Conservation (phyloP, 805 yeast genomes). For the Barnettozyma californica region DNA sequence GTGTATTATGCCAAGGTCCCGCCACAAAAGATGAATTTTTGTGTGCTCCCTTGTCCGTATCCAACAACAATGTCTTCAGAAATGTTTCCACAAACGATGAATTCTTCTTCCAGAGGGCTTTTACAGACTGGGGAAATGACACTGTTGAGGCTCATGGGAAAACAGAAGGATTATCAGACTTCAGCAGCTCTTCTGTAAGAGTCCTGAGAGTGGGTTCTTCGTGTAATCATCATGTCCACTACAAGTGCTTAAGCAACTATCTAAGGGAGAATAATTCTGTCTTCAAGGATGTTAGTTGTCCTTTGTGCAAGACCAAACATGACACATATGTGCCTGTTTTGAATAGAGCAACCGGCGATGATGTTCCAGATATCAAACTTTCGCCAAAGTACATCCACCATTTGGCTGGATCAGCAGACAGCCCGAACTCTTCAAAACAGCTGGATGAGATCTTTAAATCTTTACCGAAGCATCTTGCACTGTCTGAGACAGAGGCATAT, state of each 20-base stretch:
- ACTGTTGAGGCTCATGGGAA: conserved; percentile 18
- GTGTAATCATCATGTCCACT: conserved; percentile 94
- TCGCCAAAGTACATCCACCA: not conserved
- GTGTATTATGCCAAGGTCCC: conserved; percentile 57
- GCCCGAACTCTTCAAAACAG: not conserved
- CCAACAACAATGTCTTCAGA: conserved; percentile 28
- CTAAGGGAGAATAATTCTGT: conserved; percentile 54
- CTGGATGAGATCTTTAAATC: not conserved
- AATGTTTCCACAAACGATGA: conserved; percentile 15
- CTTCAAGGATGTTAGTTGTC: conserved; percentile 78
- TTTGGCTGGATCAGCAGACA: not conserved
- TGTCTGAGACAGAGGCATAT: not conserved
- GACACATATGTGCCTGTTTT: conserved; percentile 66
- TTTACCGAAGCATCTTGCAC: not conserved
- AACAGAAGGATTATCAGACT: conserved; percentile 26
- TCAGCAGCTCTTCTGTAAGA: conserved; percentile 7
- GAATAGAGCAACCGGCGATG: conserved; percentile 14
- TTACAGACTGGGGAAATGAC: conserved; percentile 21
- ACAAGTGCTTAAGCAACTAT: conserved; percentile 64
- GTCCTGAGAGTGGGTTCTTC: conserved; percentile 33
- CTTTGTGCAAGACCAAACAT: conserved; percentile 82
- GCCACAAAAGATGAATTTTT: conserved; percentile 41
- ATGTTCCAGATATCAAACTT: not conserved
- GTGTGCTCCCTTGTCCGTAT: conserved; percentile 52
- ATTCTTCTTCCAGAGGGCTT: conserved; percentile 11